A percentile compares a stretch with the other conserved stretches of the same genome.
Evolutionary conservation across 2,329 filamentous ascomycete species (phyloP).

Genomic region (Fusarium nelsonii): DNA sequence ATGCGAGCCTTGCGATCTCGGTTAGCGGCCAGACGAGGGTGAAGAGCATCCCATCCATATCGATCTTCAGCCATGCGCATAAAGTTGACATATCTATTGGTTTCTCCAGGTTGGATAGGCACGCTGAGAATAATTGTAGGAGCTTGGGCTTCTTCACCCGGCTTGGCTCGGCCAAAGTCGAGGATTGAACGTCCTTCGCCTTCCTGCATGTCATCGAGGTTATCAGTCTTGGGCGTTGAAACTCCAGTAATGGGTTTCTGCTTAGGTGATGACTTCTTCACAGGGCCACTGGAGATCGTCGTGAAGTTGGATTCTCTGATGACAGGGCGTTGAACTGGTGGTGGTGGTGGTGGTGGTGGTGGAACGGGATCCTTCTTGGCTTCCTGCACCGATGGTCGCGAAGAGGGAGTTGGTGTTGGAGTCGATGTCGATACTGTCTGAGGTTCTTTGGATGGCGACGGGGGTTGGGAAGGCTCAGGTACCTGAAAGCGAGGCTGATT

Average conservation of each 20-base stretch:
- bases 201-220: conserved; percentile 61
- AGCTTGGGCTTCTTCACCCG: conserved; percentile 69
- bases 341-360: conserved; percentile 37
- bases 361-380: conserved; percentile 56
- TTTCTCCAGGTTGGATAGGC: conserved; percentile 77
- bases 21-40: conserved; percentile 90
- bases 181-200: conserved; percentile 67
- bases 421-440: conserved; percentile 49
- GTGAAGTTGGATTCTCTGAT: conserved; percentile 57
- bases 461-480: conserved; percentile 57
- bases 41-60: conserved; percentile 93
- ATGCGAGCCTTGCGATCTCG: conserved; percentile 89
- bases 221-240: conserved; percentile 63
- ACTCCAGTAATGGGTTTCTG: conserved; percentile 58
- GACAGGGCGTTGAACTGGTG: conserved; percentile 51
- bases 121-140: conserved; percentile 89
- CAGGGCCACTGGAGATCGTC: conserved; percentile 56
- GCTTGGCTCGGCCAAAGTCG: conserved; percentile 70
- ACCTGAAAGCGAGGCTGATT: conserved; percentile 51
- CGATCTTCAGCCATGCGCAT: conserved; percentile 92
- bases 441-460: conserved; percentile 58
- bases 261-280: conserved; percentile 63
- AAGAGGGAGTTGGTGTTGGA: conserved; percentile 53
- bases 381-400: conserved; percentile 51
- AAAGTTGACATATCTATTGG: conserved; percentile 95